Evolutionary conservation across 164 flowering plant genomes (phyloP).

Genomic region (Saururus chinensis): DNA sequence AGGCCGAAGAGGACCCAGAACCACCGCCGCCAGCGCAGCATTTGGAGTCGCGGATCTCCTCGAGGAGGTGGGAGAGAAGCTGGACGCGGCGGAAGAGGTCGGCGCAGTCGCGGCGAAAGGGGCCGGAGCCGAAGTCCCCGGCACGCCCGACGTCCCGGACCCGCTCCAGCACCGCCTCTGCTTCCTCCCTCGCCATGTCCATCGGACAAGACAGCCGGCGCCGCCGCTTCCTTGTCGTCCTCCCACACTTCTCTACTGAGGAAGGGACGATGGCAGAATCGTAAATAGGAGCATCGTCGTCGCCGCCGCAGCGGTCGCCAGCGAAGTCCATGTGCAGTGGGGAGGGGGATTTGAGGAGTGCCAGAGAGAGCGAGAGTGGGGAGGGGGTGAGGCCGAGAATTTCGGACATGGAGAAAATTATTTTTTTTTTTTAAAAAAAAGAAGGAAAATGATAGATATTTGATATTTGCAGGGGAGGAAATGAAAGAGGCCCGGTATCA

Average conservation of each 20-base stretch:
- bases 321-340: no score
- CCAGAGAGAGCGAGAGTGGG: no score
- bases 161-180: slow-evolving; percentile 22
- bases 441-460: background rate
- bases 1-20: background rate
- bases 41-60: slow-evolving; percentile 49
- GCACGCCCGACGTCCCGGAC: slow-evolving; percentile 30
- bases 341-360: no score
- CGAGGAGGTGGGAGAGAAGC: slow-evolving; percentile 56
- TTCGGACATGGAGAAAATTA: slow-evolving; percentile 5
- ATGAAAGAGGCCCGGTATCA: no score
- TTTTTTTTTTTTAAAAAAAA: no score
- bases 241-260: background rate
- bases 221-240: background rate
- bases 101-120: slow-evolving; percentile 53
- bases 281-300: background rate
- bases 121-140: slow-evolving; percentile 12
- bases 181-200: slow-evolving; percentile 2
- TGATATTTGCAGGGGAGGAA: no score
- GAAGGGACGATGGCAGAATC: background rate
- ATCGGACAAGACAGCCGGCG: slow-evolving; percentile 7
- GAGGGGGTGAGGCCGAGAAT: slow-evolving; percentile 10
- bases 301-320: no score
- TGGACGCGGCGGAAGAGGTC: slow-evolving; percentile 63
- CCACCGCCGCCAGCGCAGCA: background rate